Evolutionary conservation across 441 rosid species (phyloP).

Genomic region (Populus hybrid): DNA sequence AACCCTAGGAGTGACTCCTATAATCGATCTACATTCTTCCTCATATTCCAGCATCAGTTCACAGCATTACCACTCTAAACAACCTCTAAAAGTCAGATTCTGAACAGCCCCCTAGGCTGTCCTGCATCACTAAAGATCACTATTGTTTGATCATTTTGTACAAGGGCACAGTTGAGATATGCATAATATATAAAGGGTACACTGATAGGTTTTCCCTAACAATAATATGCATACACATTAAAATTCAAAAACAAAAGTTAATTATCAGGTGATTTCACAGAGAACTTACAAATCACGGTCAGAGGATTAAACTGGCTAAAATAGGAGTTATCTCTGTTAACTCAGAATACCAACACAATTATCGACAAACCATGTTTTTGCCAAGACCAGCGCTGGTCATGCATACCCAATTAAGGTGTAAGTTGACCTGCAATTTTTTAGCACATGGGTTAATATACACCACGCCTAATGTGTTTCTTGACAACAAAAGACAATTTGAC

Average conservation of each 20-base stretch:
- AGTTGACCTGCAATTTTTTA: slow-evolving; percentile 22
- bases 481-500: slow-evolving; percentile 8
- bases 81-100: no score
- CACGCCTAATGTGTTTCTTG: background rate
- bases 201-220: background rate
- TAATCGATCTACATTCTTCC: no score
- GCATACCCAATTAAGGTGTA: slow-evolving; percentile 17
- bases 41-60: no score
- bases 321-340: slow-evolving; percentile 17
- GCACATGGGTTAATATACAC: slow-evolving; percentile 9
- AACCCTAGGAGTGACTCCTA: no score
- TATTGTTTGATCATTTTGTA: no score
- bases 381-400: slow-evolving; percentile 18
- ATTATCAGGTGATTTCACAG: slow-evolving; percentile 9
- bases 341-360: slow-evolving; percentile 16
- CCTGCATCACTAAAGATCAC: no score
- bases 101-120: no score
- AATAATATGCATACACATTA: background rate
- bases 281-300: slow-evolving; percentile 15
- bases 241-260: slow-evolving; percentile 3
- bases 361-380: slow-evolving; percentile 11
- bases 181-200: no score
- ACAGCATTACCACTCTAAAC: no score
- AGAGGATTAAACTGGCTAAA: slow-evolving; percentile 19
- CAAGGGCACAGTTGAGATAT: no score